Evolutionary conservation across 2,329 filamentous ascomycete genomes (phyloP), one percentile per base, ranked within the genome.

Genomic region (Fusarium praegraminearum): DNA sequence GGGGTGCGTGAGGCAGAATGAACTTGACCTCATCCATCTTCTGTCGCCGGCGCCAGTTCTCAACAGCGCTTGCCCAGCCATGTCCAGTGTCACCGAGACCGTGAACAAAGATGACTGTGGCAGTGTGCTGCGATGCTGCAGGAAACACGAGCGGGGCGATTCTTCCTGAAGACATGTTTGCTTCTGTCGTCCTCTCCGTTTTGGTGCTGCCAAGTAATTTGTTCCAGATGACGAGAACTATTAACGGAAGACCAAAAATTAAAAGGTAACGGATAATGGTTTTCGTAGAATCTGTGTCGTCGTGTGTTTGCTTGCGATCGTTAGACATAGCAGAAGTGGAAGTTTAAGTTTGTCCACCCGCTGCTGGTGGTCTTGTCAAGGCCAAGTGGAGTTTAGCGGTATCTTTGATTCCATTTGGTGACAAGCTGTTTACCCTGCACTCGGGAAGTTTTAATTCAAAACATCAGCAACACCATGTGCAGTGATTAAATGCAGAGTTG

Each of bases 91-190:
- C 96, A 68, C 96, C 96, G 40, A 99, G 85, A 16, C 96, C 96
- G 79, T 99, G 96, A 54, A 93, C 87, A 81, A 98, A 94, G 76
- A 99, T 98, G 75, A 98, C 91, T 5, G 95, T 98, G 26, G 94
- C 94, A 38, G 96, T 98, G 82, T 98, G 96, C 77, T 89, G 89
- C 77, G 88, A 92, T 35, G 92, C 83, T 41, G 94, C 93, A 30
- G 93, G 93, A 64, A 97, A 90, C 22, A 96, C 86, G 57, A 96
- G 83, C 16, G 89, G 88, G 18, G 81, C 78, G 26, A 78, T 44
- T 54, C 71, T 71, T 43, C 57, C 67, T 35, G 59, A 44, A 16
- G 72, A 72, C 73, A 75, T 75, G 6, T 47, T 64, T 26, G 26
- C 36, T 43, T 53, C 18, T 41, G 56, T 5, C 4, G 43, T 49